phyloP scores from a whole-genome alignment of 208 protist species.

The Trypanosoma avium region DNA sequence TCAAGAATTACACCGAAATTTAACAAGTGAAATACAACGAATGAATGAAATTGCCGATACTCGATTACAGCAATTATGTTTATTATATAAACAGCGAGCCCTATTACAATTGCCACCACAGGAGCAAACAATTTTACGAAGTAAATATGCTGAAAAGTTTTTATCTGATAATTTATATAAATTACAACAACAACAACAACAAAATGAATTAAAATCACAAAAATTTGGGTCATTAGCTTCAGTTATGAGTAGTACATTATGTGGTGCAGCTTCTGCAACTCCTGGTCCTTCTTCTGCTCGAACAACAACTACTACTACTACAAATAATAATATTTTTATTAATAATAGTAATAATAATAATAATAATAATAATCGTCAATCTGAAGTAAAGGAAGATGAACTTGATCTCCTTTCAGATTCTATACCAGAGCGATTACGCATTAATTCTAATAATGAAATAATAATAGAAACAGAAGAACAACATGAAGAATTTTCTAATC shows the following conservation, averaged over 20 bases:
- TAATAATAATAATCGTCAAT: no score
- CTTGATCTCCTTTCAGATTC: conserved; percentile 23
- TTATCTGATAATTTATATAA: conserved; percentile 4
- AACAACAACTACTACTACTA: not conserved
- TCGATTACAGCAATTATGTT: conserved; percentile 46
- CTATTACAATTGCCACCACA: conserved; percentile 37
- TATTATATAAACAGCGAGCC: conserved; percentile 61
- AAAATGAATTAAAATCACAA: no score
- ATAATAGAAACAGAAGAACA: not conserved
- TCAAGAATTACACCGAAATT: conserved; percentile 40
- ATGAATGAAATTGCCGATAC: conserved; percentile 43
- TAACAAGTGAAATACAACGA: conserved; percentile 45
- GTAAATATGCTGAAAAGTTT: conserved; percentile 35
- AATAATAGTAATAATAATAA: no score
- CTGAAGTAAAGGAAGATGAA: no score
- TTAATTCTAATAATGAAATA: no score
- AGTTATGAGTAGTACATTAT: not conserved
- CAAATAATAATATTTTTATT: not conserved
- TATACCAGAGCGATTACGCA: conserved; percentile 13
- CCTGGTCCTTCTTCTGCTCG: conserved; percentile 7
- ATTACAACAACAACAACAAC: not conserved
- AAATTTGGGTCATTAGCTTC: no score
- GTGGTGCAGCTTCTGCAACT: not conserved
- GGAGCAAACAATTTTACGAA: conserved; percentile 41
- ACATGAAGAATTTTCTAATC: conserved; percentile 1